Percentiles rank a stretch among this genome's conserved stretches.
Conservation (phyloP, 306 rosid species). For the Dryas octopetala region DNA sequence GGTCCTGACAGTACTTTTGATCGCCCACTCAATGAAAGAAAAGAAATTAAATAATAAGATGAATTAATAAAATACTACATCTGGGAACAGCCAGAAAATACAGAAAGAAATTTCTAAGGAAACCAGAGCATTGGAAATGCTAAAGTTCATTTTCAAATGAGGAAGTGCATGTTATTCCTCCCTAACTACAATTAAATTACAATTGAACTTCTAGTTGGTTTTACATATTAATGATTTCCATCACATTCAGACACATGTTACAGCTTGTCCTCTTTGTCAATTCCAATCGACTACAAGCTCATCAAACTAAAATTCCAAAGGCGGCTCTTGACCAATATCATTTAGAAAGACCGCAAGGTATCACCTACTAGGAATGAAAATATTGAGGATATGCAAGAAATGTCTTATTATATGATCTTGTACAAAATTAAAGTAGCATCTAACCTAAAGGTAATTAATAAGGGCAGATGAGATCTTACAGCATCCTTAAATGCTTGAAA, state of each 20-base stretch:
- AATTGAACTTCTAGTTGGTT: background rate
- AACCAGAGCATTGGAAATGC: constrained; percentile 5
- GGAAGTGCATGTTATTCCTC: background rate
- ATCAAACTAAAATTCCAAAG: constrained; percentile 1
- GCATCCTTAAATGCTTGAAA: constrained; percentile 75
- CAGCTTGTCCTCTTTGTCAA: background rate
- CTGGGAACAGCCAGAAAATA: background rate
- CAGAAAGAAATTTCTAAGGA: background rate
- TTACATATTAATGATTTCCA: background rate
- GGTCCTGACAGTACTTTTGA: background rate
- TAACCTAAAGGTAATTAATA: constrained; percentile 12
- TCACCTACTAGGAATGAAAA: background rate
- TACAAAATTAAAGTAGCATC: constrained; percentile 20
- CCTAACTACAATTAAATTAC: background rate
- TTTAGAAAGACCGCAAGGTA: constrained; percentile 8
- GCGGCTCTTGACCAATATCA: background rate
- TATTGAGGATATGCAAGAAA: constrained; percentile 7
- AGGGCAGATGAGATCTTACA: constrained; percentile 53
- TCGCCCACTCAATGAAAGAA: background rate
- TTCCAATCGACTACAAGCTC: background rate
- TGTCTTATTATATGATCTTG: background rate
- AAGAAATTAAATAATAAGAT: background rate
- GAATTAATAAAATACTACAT: background rate
- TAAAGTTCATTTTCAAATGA: background rate
- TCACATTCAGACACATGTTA: background rate